Evolutionary conservation across 305 asterid genomes (phyloP).

Genomic region (Fraxinus greggii): DNA sequence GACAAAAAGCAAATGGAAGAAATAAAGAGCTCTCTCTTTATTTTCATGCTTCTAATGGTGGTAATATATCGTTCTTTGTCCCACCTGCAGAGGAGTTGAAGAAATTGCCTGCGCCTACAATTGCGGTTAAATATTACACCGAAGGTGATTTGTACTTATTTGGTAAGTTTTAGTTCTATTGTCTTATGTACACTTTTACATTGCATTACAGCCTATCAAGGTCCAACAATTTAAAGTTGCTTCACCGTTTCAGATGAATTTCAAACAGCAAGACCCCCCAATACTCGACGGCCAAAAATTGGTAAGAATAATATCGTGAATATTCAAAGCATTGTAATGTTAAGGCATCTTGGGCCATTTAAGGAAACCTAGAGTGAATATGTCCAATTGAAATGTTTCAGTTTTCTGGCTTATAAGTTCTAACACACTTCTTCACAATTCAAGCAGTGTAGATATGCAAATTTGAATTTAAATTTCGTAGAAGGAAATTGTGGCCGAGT

Average conservation of each 20-base stretch:
- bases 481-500: not conserved
- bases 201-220: not conserved
- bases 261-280: constrained; percentile 78
- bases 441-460: not conserved
- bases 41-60: constrained; percentile 18
- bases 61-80: constrained; percentile 17
- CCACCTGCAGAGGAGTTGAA: constrained; percentile 59
- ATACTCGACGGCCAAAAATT: constrained; percentile 78
- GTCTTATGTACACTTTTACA: not conserved
- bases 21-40: constrained; percentile 6
- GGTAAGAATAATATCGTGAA: constrained; percentile 36
- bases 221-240: constrained; percentile 18
- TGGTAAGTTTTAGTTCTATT: constrained; percentile 49
- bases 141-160: constrained; percentile 87
- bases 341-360: not conserved
- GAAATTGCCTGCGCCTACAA: constrained; percentile 65
- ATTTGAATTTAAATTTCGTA: not conserved
- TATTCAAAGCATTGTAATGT: not conserved
- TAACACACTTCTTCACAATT: not conserved
- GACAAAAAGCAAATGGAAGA: not conserved
- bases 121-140: constrained; percentile 84
- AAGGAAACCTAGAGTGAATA: not conserved
- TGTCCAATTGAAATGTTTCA: not conserved
- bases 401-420: not conserved
- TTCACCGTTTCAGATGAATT: constrained; percentile 65